Evolutionary conservation across 441 rosid genomes (phyloP).

Genomic region (Isatis lusitanica): DNA sequence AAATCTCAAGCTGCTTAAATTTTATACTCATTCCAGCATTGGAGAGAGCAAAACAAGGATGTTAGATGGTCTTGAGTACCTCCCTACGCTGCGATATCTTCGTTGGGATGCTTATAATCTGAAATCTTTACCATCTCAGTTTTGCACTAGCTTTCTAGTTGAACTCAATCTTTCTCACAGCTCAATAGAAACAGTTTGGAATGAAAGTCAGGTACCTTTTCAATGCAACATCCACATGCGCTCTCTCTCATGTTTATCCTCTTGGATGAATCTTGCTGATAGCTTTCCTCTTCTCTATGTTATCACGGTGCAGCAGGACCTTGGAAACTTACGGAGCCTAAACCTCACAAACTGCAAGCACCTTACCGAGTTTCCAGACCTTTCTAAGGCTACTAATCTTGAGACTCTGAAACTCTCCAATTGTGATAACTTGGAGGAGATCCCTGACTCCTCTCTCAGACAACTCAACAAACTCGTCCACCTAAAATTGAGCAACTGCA

Average conservation of each 20-base stretch:
- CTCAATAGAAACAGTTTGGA: slow-evolving; percentile 29
- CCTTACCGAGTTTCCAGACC: slow-evolving; percentile 33
- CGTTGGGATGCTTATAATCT: slow-evolving; percentile 32
- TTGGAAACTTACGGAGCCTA: slow-evolving; percentile 36
- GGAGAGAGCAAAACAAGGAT: slow-evolving; percentile 20
- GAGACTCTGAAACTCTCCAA: slow-evolving; percentile 32
- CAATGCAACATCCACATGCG: neutral
- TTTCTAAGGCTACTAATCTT: slow-evolving; percentile 33
- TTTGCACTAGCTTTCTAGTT: slow-evolving; percentile 30
- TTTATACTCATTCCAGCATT: neutral
- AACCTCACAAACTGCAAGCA: slow-evolving; percentile 39
- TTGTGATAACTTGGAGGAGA: slow-evolving; percentile 37
- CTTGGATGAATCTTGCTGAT: slow-evolving; percentile 5
- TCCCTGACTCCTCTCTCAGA: slow-evolving; percentile 38
- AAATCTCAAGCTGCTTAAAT: slow-evolving; percentile 40
- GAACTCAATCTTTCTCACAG: slow-evolving; percentile 37
- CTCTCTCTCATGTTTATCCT: neutral
- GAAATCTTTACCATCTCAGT: slow-evolving; percentile 30
- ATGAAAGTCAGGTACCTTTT: slow-evolving; percentile 25
- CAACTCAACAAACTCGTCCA: slow-evolving; percentile 38
- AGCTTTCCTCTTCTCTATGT: neutral
- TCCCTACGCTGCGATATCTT: slow-evolving; percentile 29
- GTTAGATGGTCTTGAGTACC: slow-evolving; percentile 31
- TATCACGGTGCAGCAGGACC: slow-evolving; percentile 26
- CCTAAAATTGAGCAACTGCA: slow-evolving; percentile 39